A percentile compares a stretch with the other conserved stretches of the same genome.
Conservation (phyloP, 208 protist species). For the Leptomonas pyrrhocoris region DNA sequence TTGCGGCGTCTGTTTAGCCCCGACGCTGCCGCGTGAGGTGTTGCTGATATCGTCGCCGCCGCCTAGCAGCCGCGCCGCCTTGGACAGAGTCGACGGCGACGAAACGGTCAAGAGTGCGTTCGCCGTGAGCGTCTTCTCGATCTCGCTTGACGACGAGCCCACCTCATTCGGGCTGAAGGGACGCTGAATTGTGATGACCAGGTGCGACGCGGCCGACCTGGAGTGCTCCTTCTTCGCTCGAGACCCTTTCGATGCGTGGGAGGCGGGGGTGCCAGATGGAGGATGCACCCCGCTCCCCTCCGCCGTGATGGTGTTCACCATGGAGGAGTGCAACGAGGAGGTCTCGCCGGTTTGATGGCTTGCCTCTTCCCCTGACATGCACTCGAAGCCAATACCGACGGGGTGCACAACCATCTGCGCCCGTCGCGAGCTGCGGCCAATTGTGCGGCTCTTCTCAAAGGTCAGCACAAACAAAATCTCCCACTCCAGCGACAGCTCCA, state of each 20-base stretch:
- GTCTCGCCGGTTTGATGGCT: conserved; percentile 9
- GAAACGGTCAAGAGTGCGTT: conserved; percentile 33
- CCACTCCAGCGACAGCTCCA: conserved; percentile 82
- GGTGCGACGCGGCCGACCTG: conserved; percentile 24
- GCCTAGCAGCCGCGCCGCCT: conserved; percentile 21
- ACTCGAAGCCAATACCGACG: conserved; percentile 60
- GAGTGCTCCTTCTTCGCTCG: conserved; percentile 20
- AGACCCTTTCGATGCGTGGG: conserved; percentile 9
- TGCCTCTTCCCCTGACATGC: conserved; percentile 34
- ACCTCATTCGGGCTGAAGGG: conserved; percentile 57
- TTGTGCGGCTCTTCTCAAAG: conserved; percentile 60
- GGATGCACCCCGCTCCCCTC: conserved; percentile 21
- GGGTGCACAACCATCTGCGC: conserved; percentile 83
- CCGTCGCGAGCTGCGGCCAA: conserved; percentile 45
- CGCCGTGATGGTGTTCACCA: conserved; percentile 22
- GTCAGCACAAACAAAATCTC: conserved; percentile 79
- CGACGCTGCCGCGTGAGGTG: conserved; percentile 28
- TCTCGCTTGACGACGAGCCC: conserved; percentile 36
- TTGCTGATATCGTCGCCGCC: conserved; percentile 30
- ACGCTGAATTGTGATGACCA: conserved; percentile 60
- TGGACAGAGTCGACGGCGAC: conserved; percentile 18
- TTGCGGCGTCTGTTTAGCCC: conserved; percentile 18
- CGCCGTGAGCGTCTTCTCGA: conserved; percentile 42
- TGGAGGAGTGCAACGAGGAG: conserved; percentile 26
- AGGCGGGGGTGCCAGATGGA: background rate